A percentile compares a stretch with the other conserved stretches of the same genome.
Conservation (phyloP, 495 filamentous ascomycete species). For the Schizothecium vesticola region DNA sequence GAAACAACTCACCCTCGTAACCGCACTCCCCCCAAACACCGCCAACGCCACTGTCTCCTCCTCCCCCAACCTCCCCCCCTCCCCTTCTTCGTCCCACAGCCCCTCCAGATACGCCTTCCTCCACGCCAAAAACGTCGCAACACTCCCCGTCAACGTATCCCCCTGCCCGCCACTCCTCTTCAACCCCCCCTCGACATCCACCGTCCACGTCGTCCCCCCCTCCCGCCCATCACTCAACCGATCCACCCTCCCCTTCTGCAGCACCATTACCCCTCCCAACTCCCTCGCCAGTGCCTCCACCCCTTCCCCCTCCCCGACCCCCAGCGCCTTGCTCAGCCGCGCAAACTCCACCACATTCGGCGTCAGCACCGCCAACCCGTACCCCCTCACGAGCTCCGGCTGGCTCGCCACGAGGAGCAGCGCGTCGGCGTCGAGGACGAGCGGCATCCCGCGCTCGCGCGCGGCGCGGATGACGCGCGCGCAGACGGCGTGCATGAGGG, state of each 20-base stretch:
- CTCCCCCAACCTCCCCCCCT: slow-evolving; percentile 46
- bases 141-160: slow-evolving; percentile 85
- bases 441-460: slow-evolving; percentile 62
- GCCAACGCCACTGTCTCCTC: slow-evolving; percentile 69
- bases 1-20: slow-evolving; percentile 61
- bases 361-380: slow-evolving; percentile 80
- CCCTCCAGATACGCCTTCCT: slow-evolving; percentile 6
- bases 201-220: slow-evolving; percentile 64
- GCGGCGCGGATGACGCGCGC: slow-evolving; percentile 75
- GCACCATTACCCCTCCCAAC: slow-evolving; percentile 81
- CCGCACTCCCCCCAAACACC: slow-evolving; percentile 77
- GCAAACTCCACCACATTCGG: slow-evolving; percentile 94
- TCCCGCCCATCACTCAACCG: slow-evolving; percentile 78
- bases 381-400: slow-evolving; percentile 74
- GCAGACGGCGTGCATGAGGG: slow-evolving; percentile 83
- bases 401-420: slow-evolving; percentile 67
- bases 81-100: slow-evolving; percentile 58
- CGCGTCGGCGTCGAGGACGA: slow-evolving; percentile 91
- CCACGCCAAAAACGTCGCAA: slow-evolving; percentile 54
- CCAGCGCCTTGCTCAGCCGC: slow-evolving; percentile 61
- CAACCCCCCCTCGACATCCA: slow-evolving; percentile 69
- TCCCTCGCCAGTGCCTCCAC: slow-evolving; percentile 70
- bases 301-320: slow-evolving; percentile 48
- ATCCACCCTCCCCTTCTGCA: slow-evolving; percentile 86
- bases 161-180: slow-evolving; percentile 95